A percentile compares a stretch with the other conserved stretches of the same genome.
Evolutionary conservation across 1,139 yeast genomes (phyloP).

Genomic region (Chernovozyma aurita): DNA sequence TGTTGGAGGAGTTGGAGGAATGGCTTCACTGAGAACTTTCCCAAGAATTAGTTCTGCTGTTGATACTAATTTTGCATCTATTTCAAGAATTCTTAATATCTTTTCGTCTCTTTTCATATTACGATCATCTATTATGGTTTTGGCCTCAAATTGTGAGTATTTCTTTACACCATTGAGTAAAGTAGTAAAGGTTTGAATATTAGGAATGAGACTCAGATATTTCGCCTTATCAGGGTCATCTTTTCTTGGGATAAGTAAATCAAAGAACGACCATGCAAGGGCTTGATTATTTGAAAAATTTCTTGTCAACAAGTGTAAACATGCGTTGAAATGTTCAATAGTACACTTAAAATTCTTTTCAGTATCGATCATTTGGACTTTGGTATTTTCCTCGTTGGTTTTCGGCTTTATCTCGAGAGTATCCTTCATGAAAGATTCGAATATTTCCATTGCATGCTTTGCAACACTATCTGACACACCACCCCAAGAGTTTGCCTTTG

Average conservation of each 20-base stretch:
- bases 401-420: constrained; percentile 3
- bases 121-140: constrained; percentile 12
- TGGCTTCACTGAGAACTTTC: constrained; percentile 25
- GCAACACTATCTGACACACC: constrained; percentile 19
- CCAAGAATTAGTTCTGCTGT: constrained; percentile 26
- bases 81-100: constrained; percentile 19
- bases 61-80: constrained; percentile 25
- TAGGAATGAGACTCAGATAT: constrained; percentile 20
- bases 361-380: neutral
- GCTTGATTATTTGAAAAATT: constrained; percentile 29
- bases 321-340: constrained; percentile 35
- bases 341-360: constrained; percentile 11
- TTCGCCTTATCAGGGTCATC: constrained; percentile 10
- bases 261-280: constrained; percentile 38
- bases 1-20: constrained; percentile 33
- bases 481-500: constrained; percentile 39
- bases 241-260: constrained; percentile 19
- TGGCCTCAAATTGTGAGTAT: constrained; percentile 17
- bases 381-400: neutral
- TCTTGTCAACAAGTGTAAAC: constrained; percentile 32
- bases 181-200: constrained; percentile 38
- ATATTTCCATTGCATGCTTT: constrained; percentile 20
- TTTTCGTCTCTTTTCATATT: constrained; percentile 18
- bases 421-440: constrained; percentile 14
- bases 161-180: constrained; percentile 34